Evolutionary conservation across 1,139 yeast genomes (phyloP), one percentile per base, ranked within the genome.

Genomic region (Yamadazyma pseudoaaseri): DNA sequence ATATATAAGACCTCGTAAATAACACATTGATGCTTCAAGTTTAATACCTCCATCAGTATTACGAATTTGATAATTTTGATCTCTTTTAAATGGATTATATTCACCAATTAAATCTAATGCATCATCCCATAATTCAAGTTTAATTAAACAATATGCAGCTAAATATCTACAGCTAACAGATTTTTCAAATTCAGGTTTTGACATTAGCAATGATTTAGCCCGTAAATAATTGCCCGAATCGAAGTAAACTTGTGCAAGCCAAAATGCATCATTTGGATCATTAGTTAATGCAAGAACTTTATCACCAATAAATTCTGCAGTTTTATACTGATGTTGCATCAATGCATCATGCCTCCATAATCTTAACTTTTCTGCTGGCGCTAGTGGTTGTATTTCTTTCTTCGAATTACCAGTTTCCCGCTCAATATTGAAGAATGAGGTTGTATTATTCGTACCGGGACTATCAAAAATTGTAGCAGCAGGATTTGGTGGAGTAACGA

Each of bases 261-360:
- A 92, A 56, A 89, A 90, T 10, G 97, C 97, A 57, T 92, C 97
- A 50, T 84, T 86, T 11, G 96, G 84, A 51, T 90, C 97, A 42
- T 77, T 73, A 1, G 90, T 84, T 39, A 90, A 62, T 0, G 90
- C 79, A 30, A 60, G 70, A 7, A 94, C 86, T 49, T 90, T 92
- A 61, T 92, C 96, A 9, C 97, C 98, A 21, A 94, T 76, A 52
- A 80, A 87, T 49, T 85, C 94, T 0, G 98, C 97, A 0, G 97
- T 86, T 31, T 74, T 73, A 56, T 86, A 86, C 43, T 90, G 95
- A 54, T 90, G 97, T 50, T 90, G 96, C 81, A 85, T 81, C 38
- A 85, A 61, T 0, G 98, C 96, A 54, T 89, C 96, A 43, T 89
- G 96, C 34, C 98, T 68, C 98, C 98, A 92, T 25, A 86, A 65